Percentiles rank a stretch among this genome's conserved stretches.
Evolutionary conservation across 2,329 filamentous ascomycete species (phyloP).

Genomic region (Cercospora berteroae): DNA sequence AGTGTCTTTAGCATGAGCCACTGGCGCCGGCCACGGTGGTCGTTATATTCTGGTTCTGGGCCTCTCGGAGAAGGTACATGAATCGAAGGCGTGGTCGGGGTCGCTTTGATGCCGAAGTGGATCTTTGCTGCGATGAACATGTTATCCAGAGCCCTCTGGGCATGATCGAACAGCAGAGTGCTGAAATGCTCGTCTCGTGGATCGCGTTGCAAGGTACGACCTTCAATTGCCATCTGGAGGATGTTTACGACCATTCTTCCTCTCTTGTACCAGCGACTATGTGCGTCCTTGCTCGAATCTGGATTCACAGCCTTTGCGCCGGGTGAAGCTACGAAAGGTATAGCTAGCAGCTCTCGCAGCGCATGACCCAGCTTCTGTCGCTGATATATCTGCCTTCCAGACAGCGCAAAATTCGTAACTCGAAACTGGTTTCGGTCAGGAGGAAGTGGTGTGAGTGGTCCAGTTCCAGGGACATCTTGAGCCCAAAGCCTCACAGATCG

Average conservation of each 20-base stretch:
- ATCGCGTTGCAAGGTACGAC: not conserved
- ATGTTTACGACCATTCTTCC: not conserved
- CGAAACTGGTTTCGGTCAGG: not conserved
- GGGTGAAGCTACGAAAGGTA: not conserved
- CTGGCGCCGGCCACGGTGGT: not conserved
- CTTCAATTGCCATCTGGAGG: not conserved
- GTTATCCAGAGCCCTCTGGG: not conserved
- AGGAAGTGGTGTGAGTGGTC: not conserved
- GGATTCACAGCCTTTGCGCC: no score
- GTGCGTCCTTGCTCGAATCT: not conserved
- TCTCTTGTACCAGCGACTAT: not conserved
- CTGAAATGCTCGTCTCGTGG: not conserved
- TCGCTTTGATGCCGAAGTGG: not conserved
- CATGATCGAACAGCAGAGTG: not conserved
- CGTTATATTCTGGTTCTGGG: not conserved
- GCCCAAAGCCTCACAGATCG: conserved; percentile 2
- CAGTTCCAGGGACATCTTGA: not conserved
- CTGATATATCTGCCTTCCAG: not conserved
- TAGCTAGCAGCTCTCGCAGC: not conserved
- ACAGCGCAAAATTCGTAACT: not conserved
- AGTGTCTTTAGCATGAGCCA: conserved; percentile 3
- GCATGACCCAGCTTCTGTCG: not conserved
- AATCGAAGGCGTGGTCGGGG: not conserved
- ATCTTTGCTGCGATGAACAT: conserved; percentile 1
- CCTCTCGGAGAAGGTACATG: not conserved